A percentile compares a stretch with the other conserved stretches of the same genome.
Conservation (phyloP, 768 basidiomycete genomes). For the Tricholoma hemisulphureum region DNA sequence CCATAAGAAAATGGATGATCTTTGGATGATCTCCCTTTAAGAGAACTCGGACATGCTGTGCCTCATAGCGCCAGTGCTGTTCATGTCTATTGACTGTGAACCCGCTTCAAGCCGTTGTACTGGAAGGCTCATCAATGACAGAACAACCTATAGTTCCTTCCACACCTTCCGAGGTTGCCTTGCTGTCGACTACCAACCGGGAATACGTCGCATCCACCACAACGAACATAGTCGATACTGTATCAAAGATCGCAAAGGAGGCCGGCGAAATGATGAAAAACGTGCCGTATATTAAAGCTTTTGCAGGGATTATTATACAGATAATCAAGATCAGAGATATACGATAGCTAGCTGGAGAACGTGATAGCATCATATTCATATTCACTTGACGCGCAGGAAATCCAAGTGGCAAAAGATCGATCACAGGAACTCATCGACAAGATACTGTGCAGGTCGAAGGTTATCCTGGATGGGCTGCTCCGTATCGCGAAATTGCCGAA, state of each 20-base stretch:
- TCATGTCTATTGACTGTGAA: too few relatives aligned
- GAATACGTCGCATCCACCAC: not conserved
- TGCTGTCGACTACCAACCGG: too few relatives aligned
- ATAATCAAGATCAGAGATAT: not conserved
- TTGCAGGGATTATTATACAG: not conserved
- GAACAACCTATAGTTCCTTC: too few relatives aligned
- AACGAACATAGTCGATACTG: not conserved
- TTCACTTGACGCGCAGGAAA: not conserved
- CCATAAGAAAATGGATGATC: too few relatives aligned
- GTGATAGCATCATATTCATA: not conserved
- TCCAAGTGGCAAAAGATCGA: not conserved
- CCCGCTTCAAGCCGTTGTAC: too few relatives aligned
- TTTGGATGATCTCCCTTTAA: too few relatives aligned
- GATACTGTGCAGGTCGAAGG: not conserved
- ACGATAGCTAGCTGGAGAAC: not conserved
- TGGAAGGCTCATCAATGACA: too few relatives aligned
- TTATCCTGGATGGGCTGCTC: conserved; percentile 1
- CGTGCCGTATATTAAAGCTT: not conserved
- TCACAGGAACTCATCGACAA: conserved; percentile 1
- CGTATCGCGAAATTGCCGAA: not conserved
- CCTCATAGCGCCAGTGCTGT: too few relatives aligned
- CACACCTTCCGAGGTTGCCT: too few relatives aligned
- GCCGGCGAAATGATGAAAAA: not conserved
- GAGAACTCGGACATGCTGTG: too few relatives aligned
- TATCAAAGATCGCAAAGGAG: not conserved